These are phyloP conservation scores for Venturia oleaginea DNA, from an alignment of 2,329 filamentous ascomycete species.

Conservation along the genomic window DNA sequence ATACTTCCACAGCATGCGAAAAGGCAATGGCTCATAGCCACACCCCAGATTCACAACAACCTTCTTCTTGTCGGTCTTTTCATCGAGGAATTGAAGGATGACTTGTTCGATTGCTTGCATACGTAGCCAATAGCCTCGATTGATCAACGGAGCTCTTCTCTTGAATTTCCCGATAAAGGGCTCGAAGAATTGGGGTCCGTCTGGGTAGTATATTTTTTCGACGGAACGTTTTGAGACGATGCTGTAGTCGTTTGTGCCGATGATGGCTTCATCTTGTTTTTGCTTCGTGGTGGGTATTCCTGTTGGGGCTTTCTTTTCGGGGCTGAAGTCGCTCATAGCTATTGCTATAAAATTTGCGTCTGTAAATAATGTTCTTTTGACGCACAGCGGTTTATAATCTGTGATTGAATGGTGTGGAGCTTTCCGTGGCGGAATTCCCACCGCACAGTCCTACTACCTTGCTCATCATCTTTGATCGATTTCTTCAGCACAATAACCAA, in stretches of 20 bases:
- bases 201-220: conserved; percentile 72
- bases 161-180: conserved; percentile 81
- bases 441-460: no score
- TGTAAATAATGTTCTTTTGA: neutral
- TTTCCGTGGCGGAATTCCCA: neutral
- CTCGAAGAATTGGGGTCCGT: conserved; percentile 74
- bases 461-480: neutral
- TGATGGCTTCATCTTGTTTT: conserved; percentile 15
- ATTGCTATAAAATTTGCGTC: neutral
- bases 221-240: conserved; percentile 90
- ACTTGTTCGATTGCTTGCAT: conserved; percentile 57
- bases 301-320: neutral
- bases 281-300: conserved; percentile 1
- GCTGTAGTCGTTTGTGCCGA: conserved; percentile 71
- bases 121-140: conserved; percentile 79
- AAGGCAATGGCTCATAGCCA: conserved; percentile 82
- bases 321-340: neutral
- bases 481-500: neutral
- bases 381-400: no score
- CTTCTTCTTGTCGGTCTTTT: conserved; percentile 46
- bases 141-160: conserved; percentile 77
- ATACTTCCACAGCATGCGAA: conserved; percentile 63
- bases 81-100: conserved; percentile 19
- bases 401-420: neutral
- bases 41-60: conserved; percentile 78